phyloP scores from a whole-genome alignment of 140 eudicot species.

The Bidens hawaiensis region DNA sequence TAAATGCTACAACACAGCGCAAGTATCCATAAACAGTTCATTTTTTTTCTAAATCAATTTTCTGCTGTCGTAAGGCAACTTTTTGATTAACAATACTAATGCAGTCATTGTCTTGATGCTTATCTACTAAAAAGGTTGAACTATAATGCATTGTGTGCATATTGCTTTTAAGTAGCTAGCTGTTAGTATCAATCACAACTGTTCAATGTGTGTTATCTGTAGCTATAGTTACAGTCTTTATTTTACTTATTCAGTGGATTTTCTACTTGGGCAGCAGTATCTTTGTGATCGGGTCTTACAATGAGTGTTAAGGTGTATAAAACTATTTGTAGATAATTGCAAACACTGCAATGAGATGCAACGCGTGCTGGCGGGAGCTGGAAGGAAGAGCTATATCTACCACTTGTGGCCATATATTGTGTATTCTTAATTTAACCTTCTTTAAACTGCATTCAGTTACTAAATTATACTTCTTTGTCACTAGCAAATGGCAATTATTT shows the following conservation, averaged over 20 bases:
- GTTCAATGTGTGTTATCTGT: constrained; percentile 5
- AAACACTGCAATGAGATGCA: constrained; percentile 82
- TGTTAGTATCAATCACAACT: constrained; percentile 20
- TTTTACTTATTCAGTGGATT: neutral
- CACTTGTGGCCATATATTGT: constrained; percentile 84
- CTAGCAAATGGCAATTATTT: constrained; percentile 4
- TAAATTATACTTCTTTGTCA: constrained; percentile 17
- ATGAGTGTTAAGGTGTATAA: constrained; percentile 10
- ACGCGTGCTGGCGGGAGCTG: constrained; percentile 97
- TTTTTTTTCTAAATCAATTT: constrained; percentile 1
- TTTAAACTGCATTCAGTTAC: constrained; percentile 1
- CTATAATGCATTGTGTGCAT: constrained; percentile 1
- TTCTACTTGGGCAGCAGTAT: neutral
- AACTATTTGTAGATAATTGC: constrained; percentile 14
- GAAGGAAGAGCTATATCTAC: constrained; percentile 85
- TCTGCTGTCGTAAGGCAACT: constrained; percentile 6
- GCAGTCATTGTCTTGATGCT: constrained; percentile 6
- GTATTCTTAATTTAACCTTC: constrained; percentile 53
- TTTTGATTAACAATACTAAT: neutral
- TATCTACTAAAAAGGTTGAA: neutral
- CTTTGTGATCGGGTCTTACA: constrained; percentile 19
- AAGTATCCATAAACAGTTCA: neutral
- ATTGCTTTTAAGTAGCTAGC: constrained; percentile 1
- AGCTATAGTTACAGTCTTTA: neutral
- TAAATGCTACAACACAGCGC: neutral